Base-by-base conservation (phyloP, 2,329 filamentous ascomycete species). In the Xylariaceae sp. region DNA sequence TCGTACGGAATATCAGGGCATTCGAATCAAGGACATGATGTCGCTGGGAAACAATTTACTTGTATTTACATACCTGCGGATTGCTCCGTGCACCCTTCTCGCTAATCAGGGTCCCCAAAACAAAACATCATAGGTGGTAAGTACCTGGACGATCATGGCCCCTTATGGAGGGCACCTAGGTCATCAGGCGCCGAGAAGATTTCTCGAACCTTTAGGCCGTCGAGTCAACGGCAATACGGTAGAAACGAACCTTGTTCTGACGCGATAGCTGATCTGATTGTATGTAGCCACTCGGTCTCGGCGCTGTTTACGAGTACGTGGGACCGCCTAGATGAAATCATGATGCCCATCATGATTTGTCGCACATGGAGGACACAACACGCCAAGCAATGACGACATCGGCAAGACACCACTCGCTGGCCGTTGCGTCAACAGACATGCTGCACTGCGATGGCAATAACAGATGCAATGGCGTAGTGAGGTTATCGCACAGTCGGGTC, bases 351-450 rank as follows among this genome's bases (percentile, higher is more conserved):
- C 42, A 55, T 55, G 4, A 55, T 10, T 17, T n/a, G 10, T 8
- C 13, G 44, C 10, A 37, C 35, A 3, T 37, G 30, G 18, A 17
- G 23, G 23, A 53, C n/a, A 6, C 10, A 10, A n/a, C 10, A 4
- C 37, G 23, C 15, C 30, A n/a, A 53, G 23, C 9, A 53, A 57
- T 57, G 56, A 53, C 56, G 56, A 49, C 50, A 45, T 45, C n/a
- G 10, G 5, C 42, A 57, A 53, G 15, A 53, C 35, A 57, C 2
- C 23, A 57, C 6, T 53, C 30, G 7, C 39, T 47, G 50, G 23
- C 18, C 18, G 44, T 30, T 23, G 23, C 42, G 34, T 51, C 42
- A 39, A 52, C 23, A 8, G 18, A 6, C 30, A 42, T 34, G 35
- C 5, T 17, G n/a, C 44, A 45, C 34, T 3, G 9, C 23, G 23